Evolutionary conservation across 2,329 filamentous ascomycete species (phyloP).

Genomic region (Biscogniauxia sp.): DNA sequence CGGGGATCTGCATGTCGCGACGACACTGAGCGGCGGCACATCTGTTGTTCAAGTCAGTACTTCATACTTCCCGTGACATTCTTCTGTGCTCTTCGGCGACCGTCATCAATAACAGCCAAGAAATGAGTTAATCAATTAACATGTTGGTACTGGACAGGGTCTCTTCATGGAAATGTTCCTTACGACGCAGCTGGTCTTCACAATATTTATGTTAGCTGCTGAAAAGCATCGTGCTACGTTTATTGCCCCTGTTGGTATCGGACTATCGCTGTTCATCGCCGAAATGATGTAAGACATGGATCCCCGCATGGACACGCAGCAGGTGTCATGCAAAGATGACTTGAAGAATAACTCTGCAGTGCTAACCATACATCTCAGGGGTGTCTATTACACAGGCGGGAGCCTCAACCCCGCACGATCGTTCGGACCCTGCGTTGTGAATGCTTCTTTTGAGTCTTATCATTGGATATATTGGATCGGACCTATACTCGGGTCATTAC

Average conservation of each 20-base stretch:
- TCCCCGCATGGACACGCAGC: background rate
- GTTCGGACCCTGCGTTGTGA: constrained; percentile 33
- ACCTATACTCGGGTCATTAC: constrained; percentile 36
- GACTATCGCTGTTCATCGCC: constrained; percentile 56
- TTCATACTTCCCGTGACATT: background rate
- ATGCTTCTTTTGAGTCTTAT: constrained; percentile 24
- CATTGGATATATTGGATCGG: constrained; percentile 40
- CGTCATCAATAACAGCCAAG: background rate
- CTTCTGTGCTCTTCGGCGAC: background rate
- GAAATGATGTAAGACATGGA: constrained; percentile 30
- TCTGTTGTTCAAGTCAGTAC: constrained; percentile 39
- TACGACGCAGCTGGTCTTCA: constrained; percentile 51
- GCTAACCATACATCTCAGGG: constrained; percentile 16
- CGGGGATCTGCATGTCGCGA: constrained; percentile 44
- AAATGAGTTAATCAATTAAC: background rate
- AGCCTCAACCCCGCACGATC: constrained; percentile 35
- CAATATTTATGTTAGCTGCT: constrained; percentile 58
- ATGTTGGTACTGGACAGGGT: constrained; percentile 2
- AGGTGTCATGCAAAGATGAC: too few species aligned
- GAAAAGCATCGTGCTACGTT: constrained; percentile 63
- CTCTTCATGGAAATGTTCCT: constrained; percentile 42
- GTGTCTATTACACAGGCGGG: constrained; percentile 34
- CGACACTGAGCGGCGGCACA: constrained; percentile 43
- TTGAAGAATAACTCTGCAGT: background rate
- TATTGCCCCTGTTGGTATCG: constrained; percentile 62